These are phyloP conservation scores for Pyronema domesticum DNA, from an alignment of 495 filamentous ascomycete genomes.

Conservation along the genomic window DNA sequence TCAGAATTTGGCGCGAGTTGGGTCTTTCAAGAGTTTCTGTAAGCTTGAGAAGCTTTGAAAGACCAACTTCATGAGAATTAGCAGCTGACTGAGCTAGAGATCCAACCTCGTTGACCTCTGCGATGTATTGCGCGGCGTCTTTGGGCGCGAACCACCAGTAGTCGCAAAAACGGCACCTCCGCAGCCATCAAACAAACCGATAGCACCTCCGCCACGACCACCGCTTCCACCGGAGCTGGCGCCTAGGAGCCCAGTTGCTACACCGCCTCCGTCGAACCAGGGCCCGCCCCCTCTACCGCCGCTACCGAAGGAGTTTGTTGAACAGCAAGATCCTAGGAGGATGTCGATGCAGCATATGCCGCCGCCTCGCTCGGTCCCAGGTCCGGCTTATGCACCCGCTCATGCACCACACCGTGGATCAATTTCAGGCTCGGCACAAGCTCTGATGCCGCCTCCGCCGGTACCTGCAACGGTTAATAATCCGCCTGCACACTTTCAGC, in stretches of 20 bases:
- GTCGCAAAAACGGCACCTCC: slow-evolving; percentile 41
- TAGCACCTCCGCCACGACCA: slow-evolving; percentile 46
- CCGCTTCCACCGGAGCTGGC: slow-evolving; percentile 48
- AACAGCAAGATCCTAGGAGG: not conserved
- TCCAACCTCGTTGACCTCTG: slow-evolving; percentile 67
- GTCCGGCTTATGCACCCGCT: not conserved
- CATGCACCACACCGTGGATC: too few species aligned
- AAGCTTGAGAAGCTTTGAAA: not conserved
- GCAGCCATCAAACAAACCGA: slow-evolving; percentile 29
- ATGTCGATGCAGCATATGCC: not conserved
- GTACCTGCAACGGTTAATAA: too few species aligned
- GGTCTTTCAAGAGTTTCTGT: too few species aligned
- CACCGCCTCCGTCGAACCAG: slow-evolving; percentile 14
- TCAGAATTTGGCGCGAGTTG: too few species aligned
- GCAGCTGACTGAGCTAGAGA: slow-evolving; percentile 36
- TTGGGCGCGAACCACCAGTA: slow-evolving; percentile 87
- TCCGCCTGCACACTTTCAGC: too few species aligned
- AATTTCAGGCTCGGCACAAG: too few species aligned
- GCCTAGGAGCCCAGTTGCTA: slow-evolving; percentile 16
- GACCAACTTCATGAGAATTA: not conserved
- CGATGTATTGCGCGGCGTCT: slow-evolving; percentile 66
- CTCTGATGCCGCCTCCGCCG: too few species aligned
- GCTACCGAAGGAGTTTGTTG: slow-evolving; percentile 20
- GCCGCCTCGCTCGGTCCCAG: not conserved
- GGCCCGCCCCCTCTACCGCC: slow-evolving; percentile 29